Evolutionary conservation across 352 stramenopile species (phyloP), one percentile per base, ranked within the genome.

Genomic region (Phytopythium ostracodes): DNA sequence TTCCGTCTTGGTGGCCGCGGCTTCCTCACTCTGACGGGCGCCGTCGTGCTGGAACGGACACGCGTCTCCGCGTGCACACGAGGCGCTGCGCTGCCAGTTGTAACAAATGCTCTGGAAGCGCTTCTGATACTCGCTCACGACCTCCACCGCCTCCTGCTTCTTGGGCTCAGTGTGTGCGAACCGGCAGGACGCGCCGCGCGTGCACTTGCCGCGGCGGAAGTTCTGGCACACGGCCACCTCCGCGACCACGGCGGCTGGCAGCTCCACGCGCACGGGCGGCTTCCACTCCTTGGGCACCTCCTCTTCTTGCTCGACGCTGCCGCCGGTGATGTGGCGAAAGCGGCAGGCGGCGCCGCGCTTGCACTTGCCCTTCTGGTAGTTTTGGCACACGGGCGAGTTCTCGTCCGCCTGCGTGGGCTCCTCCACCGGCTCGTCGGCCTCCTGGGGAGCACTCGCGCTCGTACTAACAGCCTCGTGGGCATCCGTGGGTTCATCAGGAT

Each of bases 351-450:
- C 46, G 14, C 81, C 81, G 56, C 81, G 81, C 62, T 90, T 90
- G 63, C 81, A 90, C 52, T 87, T 86, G 44, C 77, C 74, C 59
- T 88, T 87, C 40, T 83, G 77, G 64, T 75, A 90, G 52, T 87
- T 88, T 43, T 87, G 75, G 27, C 81, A 90, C 53, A 83, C 66
- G 0, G 81, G 81, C 7, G 79, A 73, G 52, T 68, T 74, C 53
- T 73, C 71, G 1, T 86, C 75, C 4, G 70, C 77, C n/a, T 29
- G 63, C 6, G 76, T 79, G 36, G 71, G 55, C 33, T 81, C 75
- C 43, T 73, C 75, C 46, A 68, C 61, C 4, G 53, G 47, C 12
- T 61, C 56, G 22, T 66, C 59, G 1, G 63, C 50, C 20, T 59
- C 35, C 24, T 18, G 33, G 14, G 24, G 40, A 51, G 67, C n/a